Conservation (phyloP, 306 rosid species). For the Lathyrus tuberosus region DNA sequence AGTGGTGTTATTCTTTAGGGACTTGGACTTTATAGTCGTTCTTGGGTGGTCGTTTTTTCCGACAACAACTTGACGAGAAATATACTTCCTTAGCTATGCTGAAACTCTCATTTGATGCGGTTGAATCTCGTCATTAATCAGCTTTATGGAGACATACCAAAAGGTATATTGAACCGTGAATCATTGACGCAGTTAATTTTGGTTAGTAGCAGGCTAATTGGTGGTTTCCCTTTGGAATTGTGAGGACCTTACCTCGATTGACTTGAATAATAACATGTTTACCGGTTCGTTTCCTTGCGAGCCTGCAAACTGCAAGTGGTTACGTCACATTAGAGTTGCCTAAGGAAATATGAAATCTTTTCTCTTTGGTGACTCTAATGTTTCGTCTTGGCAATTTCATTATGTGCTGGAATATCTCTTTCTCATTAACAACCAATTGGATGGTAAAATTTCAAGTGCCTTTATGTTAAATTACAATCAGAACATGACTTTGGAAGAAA, state of each 20-base stretch:
- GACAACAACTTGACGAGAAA: slow-evolving; percentile 66
- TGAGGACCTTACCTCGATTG: slow-evolving; percentile 69
- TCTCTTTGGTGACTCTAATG: slow-evolving; percentile 84
- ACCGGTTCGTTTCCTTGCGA: slow-evolving; percentile 74
- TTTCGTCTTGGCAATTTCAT: slow-evolving; percentile 81
- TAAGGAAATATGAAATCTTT: slow-evolving; percentile 76
- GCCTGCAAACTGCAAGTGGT: slow-evolving; percentile 65
- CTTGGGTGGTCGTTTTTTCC: slow-evolving; percentile 97
- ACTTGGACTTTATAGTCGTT: slow-evolving; percentile 68
- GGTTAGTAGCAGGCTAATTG: slow-evolving; percentile 66
- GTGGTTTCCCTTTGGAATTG: slow-evolving; percentile 74
- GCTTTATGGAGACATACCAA: slow-evolving; percentile 69
- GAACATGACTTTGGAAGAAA: too few relatives aligned
- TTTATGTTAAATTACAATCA: too few relatives aligned
- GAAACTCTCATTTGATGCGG: slow-evolving; percentile 57
- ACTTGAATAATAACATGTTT: slow-evolving; percentile 75
- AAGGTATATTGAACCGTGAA: slow-evolving; percentile 61
- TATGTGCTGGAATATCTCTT: slow-evolving; percentile 65
- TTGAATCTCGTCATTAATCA: slow-evolving; percentile 71
- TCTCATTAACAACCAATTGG: slow-evolving; percentile 85
- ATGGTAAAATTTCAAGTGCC: slow-evolving; percentile 77
- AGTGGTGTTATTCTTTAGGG: slow-evolving; percentile 68
- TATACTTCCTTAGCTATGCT: slow-evolving; percentile 84
- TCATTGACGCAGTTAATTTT: slow-evolving; percentile 73
- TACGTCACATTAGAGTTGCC: slow-evolving; percentile 75